These are phyloP conservation scores for Entomortierella parvispora DNA, from an alignment of 192 early-diverging fungal genomes.

Conservation along the genomic window DNA sequence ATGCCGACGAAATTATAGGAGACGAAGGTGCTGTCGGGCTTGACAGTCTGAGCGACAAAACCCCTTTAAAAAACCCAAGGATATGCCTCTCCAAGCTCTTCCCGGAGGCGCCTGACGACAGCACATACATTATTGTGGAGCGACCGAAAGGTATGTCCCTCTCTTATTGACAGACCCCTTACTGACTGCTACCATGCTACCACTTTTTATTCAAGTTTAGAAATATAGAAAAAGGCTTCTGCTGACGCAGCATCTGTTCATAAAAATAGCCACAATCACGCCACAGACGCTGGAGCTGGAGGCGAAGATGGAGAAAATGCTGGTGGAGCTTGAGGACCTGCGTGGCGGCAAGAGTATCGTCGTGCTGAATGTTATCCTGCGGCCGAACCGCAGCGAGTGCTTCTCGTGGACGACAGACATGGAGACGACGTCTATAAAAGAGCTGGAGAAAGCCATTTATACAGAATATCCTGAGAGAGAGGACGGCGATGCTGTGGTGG, in stretches of 20 bases:
- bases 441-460: slow-evolving; percentile 11
- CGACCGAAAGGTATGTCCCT: too few relatives aligned
- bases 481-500: slow-evolving; percentile 20
- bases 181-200: slow-evolving; percentile 1
- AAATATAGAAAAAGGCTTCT: neutral
- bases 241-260: neutral
- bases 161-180: too few relatives aligned
- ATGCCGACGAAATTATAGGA: too few relatives aligned
- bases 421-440: slow-evolving; percentile 4
- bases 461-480: slow-evolving; percentile 11
- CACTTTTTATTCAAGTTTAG: too few relatives aligned
- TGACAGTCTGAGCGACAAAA: too few relatives aligned
- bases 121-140: too few relatives aligned
- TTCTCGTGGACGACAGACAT: slow-evolving; percentile 22
- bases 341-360: slow-evolving; percentile 19
- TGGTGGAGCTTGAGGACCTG: slow-evolving; percentile 8
- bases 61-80: too few relatives aligned
- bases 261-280: slow-evolving; percentile 4
- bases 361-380: slow-evolving; percentile 14
- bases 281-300: slow-evolving; percentile 4
- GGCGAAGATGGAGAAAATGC: slow-evolving; percentile 7
- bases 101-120: too few relatives aligned
- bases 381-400: slow-evolving; percentile 14
- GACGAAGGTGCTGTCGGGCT: too few relatives aligned
- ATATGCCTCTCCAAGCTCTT: too few relatives aligned